phyloP scores from a whole-genome alignment of 139 green algal genomes.

The Eudorina sp. region DNA sequence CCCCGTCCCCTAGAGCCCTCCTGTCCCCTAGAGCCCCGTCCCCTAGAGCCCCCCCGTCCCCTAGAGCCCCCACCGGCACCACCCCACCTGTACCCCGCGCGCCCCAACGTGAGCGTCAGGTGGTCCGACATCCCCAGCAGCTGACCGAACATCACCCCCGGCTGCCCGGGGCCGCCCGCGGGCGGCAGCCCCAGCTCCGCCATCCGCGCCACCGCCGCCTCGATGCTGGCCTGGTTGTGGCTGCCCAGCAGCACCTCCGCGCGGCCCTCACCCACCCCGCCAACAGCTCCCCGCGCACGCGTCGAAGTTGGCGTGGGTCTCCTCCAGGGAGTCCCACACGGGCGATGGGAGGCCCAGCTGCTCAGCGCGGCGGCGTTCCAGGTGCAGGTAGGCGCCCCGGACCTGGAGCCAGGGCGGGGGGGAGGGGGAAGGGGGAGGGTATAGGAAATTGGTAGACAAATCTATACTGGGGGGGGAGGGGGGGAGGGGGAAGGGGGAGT shows the following conservation, averaged over 20 bases:
- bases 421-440: not conserved
- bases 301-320: conserved; percentile 87
- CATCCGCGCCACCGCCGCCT: conserved; percentile 80
- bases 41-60: too few relatives aligned
- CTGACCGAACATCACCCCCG: conserved; percentile 44
- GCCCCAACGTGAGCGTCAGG: conserved; percentile 71
- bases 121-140: conserved; percentile 95
- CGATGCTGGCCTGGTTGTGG: conserved; percentile 85
- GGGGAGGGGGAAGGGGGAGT: not conserved
- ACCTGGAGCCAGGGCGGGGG: conserved; percentile 62
- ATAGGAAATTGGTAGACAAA: too few relatives aligned
- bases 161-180: conserved; percentile 14
- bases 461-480: too few relatives aligned
- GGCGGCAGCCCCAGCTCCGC: conserved; percentile 65
- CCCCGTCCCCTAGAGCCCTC: too few relatives aligned
- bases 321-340: conserved; percentile 74
- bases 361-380: conserved; percentile 78
- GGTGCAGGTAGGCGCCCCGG: conserved; percentile 77
- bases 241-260: conserved; percentile 65
- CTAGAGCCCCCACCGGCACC: too few relatives aligned
- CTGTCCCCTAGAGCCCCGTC: too few relatives aligned
- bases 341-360: conserved; percentile 74
- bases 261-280: conserved; percentile 50
- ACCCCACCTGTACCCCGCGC: conserved; percentile 35
- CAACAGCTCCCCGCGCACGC: conserved; percentile 60